Conservation (phyloP, 1,284 basidiomycete genomes). For the Ustilago hordei region DNA sequence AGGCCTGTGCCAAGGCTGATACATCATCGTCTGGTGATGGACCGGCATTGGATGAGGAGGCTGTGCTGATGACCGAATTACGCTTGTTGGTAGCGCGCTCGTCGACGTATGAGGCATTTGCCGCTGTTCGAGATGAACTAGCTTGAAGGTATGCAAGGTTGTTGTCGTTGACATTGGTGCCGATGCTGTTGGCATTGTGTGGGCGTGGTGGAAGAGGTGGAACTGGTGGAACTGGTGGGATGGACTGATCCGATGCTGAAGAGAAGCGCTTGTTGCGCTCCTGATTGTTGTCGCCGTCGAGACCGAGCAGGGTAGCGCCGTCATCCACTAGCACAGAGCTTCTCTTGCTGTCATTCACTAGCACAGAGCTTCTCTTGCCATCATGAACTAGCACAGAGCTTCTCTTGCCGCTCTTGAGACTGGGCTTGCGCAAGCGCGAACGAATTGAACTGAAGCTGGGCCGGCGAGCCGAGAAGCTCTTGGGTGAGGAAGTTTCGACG, state of each 20-base stretch:
- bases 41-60: conserved; percentile 12
- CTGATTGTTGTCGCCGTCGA: conserved; percentile 6
- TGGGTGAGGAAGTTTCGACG: conserved; percentile 23
- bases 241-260: conserved; percentile 22
- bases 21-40: conserved; percentile 16
- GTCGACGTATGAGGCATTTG: not conserved
- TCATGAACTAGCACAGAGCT: conserved; percentile 5
- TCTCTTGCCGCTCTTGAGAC: conserved; percentile 19
- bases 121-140: conserved; percentile 6
- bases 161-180: not conserved
- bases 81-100: conserved; percentile 5
- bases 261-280: conserved; percentile 39
- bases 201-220: conserved; percentile 33
- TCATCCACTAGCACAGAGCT: not conserved
- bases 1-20: conserved; percentile 17
- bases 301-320: not conserved
- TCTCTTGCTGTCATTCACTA: not conserved
- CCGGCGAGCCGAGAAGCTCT: conserved; percentile 34
- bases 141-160: conserved; percentile 16
- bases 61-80: conserved; percentile 13
- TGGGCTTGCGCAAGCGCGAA: conserved; percentile 32
- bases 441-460: conserved; percentile 44
- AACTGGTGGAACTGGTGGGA: conserved; percentile 44
- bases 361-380: not conserved
- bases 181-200: not conserved